phyloP scores from a whole-genome alignment of 352 stramenopile species.

The Phytophthora citrophthora region DNA sequence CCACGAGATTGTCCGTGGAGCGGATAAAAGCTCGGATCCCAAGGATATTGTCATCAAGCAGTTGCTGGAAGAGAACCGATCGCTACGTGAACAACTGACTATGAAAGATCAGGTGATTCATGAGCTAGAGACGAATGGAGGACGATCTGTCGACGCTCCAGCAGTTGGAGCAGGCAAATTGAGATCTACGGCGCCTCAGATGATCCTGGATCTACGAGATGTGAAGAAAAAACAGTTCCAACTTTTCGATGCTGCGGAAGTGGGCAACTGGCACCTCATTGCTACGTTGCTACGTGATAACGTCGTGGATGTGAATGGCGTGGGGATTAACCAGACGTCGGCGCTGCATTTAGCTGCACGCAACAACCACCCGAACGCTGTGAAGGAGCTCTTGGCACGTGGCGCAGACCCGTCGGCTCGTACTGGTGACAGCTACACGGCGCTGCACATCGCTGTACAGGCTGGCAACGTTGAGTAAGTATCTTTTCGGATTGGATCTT shows the following conservation, averaged over 20 bases:
- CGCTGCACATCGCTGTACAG: conserved; percentile 78
- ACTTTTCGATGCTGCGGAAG: conserved; percentile 84
- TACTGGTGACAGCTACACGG: conserved; percentile 84
- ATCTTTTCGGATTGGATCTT: neutral
- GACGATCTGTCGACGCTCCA: conserved; percentile 31
- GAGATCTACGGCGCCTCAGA: conserved; percentile 66
- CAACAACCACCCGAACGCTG: conserved; percentile 80
- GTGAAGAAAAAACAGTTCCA: conserved; percentile 92
- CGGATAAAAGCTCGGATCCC: conserved; percentile 79
- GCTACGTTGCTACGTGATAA: conserved; percentile 82
- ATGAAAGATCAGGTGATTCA: conserved; percentile 88
- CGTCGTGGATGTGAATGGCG: conserved; percentile 87
- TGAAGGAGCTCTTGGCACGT: conserved; percentile 75
- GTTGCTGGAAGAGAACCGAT: conserved; percentile 81
- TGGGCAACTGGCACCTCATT: conserved; percentile 86
- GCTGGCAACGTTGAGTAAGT: conserved; percentile 72
- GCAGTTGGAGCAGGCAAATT: conserved; percentile 45
- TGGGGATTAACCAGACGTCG: conserved; percentile 87
- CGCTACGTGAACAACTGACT: conserved; percentile 77
- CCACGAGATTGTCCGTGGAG: conserved; percentile 85
- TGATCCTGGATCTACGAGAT: conserved; percentile 85
- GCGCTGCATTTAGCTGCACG: conserved; percentile 77
- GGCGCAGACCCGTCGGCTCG: conserved; percentile 69
- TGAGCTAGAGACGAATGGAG: conserved; percentile 79
- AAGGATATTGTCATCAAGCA: conserved; percentile 91